phyloP scores from a whole-genome alignment of 148 eudicot species.

The Beta vulgaris region DNA sequence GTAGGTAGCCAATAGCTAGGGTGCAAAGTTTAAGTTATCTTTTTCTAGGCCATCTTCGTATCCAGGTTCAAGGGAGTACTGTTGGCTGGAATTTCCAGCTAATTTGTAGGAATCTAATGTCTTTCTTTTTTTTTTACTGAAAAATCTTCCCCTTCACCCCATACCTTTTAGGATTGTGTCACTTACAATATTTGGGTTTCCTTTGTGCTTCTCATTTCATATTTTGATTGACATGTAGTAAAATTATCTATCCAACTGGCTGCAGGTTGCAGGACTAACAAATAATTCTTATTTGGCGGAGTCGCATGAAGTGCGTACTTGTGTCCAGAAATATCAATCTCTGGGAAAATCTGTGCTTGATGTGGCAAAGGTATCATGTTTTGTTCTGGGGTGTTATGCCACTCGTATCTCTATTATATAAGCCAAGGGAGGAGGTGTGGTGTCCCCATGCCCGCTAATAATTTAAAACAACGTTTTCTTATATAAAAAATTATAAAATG shows the following conservation, averaged over 20 bases:
- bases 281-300: slow-evolving; percentile 72
- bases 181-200: not conserved
- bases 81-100: not conserved
- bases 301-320: slow-evolving; percentile 77
- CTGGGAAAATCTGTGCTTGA: slow-evolving; percentile 81
- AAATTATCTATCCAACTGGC: slow-evolving; percentile 2
- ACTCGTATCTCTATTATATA: too few species aligned
- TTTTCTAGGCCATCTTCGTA: too few species aligned
- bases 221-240: slow-evolving; percentile 8
- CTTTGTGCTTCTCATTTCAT: not conserved
- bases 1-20: too few species aligned
- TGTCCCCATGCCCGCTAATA: too few species aligned
- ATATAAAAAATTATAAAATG: too few species aligned
- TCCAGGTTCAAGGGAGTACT: not conserved
- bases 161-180: too few species aligned
- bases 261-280: slow-evolving; percentile 88
- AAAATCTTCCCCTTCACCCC: not conserved
- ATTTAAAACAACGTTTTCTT: too few species aligned
- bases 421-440: too few species aligned
- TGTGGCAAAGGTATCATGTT: slow-evolving; percentile 74
- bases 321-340: slow-evolving; percentile 60
- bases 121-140: too few species aligned
- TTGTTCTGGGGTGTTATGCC: not conserved
- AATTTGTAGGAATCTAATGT: not conserved
- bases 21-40: too few species aligned